phyloP scores from a whole-genome alignment of 257 asterid genomes.

The Ligustrum vulgare region DNA sequence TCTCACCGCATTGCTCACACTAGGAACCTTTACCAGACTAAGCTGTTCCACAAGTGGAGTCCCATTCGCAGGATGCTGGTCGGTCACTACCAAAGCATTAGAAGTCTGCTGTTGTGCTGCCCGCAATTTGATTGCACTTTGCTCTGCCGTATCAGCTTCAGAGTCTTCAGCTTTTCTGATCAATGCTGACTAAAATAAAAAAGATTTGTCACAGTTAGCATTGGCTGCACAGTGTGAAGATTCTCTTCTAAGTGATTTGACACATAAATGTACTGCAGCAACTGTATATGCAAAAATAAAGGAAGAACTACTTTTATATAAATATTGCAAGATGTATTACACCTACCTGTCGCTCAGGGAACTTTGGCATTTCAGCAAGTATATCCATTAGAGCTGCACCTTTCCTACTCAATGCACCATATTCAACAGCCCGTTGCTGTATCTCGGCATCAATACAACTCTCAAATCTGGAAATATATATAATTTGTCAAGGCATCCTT shows the following conservation, averaged over 20 bases:
- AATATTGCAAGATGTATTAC: constrained; percentile 19
- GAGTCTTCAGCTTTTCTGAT: constrained; percentile 83
- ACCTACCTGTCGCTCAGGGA: constrained; percentile 90
- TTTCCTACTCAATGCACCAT: constrained; percentile 80
- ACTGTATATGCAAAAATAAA: constrained; percentile 4
- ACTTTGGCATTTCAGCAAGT: constrained; percentile 96
- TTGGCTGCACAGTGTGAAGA: constrained; percentile 8
- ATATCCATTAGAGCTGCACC: constrained; percentile 84
- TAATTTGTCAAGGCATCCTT: constrained; percentile 16
- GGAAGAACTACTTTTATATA: constrained; percentile 7
- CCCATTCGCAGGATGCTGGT: constrained; percentile 77
- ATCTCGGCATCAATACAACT: constrained; percentile 92
- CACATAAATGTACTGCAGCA: constrained; percentile 16
- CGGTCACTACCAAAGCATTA: constrained; percentile 78
- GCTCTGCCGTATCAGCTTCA: constrained; percentile 96
- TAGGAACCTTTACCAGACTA: constrained; percentile 82
- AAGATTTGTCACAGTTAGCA: constrained; percentile 23
- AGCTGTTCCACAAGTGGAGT: constrained; percentile 60
- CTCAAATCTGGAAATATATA: constrained; percentile 59
- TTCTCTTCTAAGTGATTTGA: constrained; percentile 9
- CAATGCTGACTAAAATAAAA: constrained; percentile 65
- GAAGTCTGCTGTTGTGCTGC: constrained; percentile 79
- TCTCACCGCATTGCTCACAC: constrained; percentile 58
- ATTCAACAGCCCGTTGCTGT: constrained; percentile 94
- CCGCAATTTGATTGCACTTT: constrained; percentile 90